Evolutionary conservation across 1,284 basidiomycete genomes (phyloP).

Genomic region (Fistulinella cinereoalba): DNA sequence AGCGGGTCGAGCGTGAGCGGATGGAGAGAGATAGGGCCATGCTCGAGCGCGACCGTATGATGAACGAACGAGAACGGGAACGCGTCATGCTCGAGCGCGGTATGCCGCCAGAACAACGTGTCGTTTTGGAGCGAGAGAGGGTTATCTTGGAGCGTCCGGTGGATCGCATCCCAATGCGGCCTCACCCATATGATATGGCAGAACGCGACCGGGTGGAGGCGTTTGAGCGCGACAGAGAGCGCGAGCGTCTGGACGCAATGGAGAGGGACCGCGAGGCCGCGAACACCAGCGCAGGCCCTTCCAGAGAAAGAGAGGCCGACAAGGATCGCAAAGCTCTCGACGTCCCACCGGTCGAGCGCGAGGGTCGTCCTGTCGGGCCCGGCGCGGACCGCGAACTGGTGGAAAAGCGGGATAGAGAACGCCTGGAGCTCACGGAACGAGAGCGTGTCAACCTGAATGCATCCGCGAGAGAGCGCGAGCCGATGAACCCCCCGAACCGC

Average conservation of each 20-base stretch:
- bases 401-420: slow-evolving; percentile 25
- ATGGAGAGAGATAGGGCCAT: slow-evolving; percentile 23
- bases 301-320: slow-evolving; percentile 23
- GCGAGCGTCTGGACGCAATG: slow-evolving; percentile 22
- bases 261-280: slow-evolving; percentile 22
- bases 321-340: slow-evolving; percentile 23
- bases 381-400: slow-evolving; percentile 18
- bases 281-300: slow-evolving; percentile 5
- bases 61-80: slow-evolving; percentile 23
- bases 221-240: slow-evolving; percentile 28
- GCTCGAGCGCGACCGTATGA: slow-evolving; percentile 24
- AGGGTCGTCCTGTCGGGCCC: slow-evolving; percentile 15
- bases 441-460: slow-evolving; percentile 12
- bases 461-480: slow-evolving; percentile 25
- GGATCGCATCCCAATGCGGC: slow-evolving; percentile 24
- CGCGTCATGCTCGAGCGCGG: slow-evolving; percentile 20
- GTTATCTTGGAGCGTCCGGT: slow-evolving; percentile 14
- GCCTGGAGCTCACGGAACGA: slow-evolving; percentile 23
- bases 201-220: slow-evolving; percentile 29
- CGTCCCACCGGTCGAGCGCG: slow-evolving; percentile 13
- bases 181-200: slow-evolving; percentile 21
- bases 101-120: slow-evolving; percentile 18
- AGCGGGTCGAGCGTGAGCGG: slow-evolving; percentile 21
- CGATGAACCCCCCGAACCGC: slow-evolving; percentile 10
- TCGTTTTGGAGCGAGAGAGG: slow-evolving; percentile 22